These are phyloP conservation scores for Mortierella sp. DNA, from an alignment of 371 early-diverging fungal species.

Conservation along the genomic window DNA sequence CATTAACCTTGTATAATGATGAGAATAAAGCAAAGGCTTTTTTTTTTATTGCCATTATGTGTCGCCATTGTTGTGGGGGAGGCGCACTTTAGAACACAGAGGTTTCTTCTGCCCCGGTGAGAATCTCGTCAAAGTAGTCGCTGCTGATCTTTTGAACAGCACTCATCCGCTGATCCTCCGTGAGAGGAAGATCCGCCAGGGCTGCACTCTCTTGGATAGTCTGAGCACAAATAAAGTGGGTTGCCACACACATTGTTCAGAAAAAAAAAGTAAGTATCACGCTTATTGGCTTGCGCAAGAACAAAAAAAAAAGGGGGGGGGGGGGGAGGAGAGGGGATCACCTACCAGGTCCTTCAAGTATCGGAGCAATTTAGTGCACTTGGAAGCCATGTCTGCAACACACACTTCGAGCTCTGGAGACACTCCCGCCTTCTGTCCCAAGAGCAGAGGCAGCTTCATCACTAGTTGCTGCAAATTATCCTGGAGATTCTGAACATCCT, in stretches of 20 bases:
- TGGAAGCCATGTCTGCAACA: slow-evolving; percentile 45
- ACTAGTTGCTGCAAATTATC: slow-evolving; percentile 20
- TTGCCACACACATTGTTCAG: no score
- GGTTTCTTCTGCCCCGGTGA: slow-evolving; percentile 30
- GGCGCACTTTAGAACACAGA: slow-evolving; percentile 13
- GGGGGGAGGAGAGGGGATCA: background rate
- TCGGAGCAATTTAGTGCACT: slow-evolving; percentile 31
- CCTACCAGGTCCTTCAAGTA: slow-evolving; percentile 34
- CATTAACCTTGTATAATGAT: slow-evolving; percentile 21
- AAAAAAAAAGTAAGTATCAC: background rate
- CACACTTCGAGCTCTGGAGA: slow-evolving; percentile 21
- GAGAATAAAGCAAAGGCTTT: background rate
- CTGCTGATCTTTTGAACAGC: slow-evolving; percentile 46
- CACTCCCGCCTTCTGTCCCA: background rate
- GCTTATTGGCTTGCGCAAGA: background rate
- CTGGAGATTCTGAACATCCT: slow-evolving; percentile 27
- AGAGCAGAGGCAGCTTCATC: slow-evolving; percentile 21
- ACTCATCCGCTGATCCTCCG: slow-evolving; percentile 39
- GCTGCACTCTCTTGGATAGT: slow-evolving; percentile 29
- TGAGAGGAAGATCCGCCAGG: slow-evolving; percentile 25
- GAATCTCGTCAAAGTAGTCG: slow-evolving; percentile 49
- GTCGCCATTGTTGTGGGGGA: background rate
- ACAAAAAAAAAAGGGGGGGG: background rate
- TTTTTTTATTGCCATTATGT: background rate
- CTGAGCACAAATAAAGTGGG: slow-evolving; percentile 6